Evolutionary conservation across 2,329 filamentous ascomycete genomes (phyloP).

Genomic region (Fusarium verticillioides): DNA sequence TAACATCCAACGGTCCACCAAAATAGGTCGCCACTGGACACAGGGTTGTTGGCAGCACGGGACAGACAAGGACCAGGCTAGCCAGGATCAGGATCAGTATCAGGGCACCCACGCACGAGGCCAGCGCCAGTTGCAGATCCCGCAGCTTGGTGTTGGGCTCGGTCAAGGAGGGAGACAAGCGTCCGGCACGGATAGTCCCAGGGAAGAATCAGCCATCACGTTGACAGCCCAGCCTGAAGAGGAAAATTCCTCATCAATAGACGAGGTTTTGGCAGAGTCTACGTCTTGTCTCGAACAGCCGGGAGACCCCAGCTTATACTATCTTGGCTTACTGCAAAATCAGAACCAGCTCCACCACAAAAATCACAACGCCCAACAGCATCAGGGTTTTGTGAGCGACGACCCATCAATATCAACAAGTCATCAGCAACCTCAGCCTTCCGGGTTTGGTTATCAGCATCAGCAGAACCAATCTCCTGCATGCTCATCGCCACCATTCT

Average conservation of each 20-base stretch:
- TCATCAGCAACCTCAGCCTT: slow-evolving; percentile 22
- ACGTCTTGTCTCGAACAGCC: slow-evolving; percentile 27
- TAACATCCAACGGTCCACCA: slow-evolving; percentile 43
- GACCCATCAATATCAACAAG: slow-evolving; percentile 26
- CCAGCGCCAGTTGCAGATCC: slow-evolving; percentile 42
- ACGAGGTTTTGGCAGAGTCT: slow-evolving; percentile 28
- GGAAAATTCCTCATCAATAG: slow-evolving; percentile 18
- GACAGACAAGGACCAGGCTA: slow-evolving; percentile 29
- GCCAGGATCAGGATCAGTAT: slow-evolving; percentile 35
- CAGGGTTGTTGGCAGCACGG: slow-evolving; percentile 36
- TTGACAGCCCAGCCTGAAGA: slow-evolving; percentile 11
- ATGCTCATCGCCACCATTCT: slow-evolving; percentile 31
- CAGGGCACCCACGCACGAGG: slow-evolving; percentile 42
- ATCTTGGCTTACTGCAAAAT: slow-evolving; percentile 34
- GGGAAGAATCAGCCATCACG: slow-evolving; percentile 20
- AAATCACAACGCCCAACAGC: slow-evolving; percentile 13
- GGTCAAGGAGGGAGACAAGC: slow-evolving; percentile 42
- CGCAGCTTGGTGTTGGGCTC: slow-evolving; percentile 42
- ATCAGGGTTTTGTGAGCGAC: slow-evolving; percentile 23
- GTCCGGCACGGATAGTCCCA: slow-evolving; percentile 16
- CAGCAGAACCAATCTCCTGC: slow-evolving; percentile 22
- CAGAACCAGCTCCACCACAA: slow-evolving; percentile 32
- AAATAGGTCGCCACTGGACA: slow-evolving; percentile 35
- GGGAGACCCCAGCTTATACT: slow-evolving; percentile 30
- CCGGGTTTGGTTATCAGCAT: slow-evolving; percentile 23